Base-by-base conservation (phyloP, 1,284 basidiomycete genomes). In the Hypsizygus ulmarius region DNA sequence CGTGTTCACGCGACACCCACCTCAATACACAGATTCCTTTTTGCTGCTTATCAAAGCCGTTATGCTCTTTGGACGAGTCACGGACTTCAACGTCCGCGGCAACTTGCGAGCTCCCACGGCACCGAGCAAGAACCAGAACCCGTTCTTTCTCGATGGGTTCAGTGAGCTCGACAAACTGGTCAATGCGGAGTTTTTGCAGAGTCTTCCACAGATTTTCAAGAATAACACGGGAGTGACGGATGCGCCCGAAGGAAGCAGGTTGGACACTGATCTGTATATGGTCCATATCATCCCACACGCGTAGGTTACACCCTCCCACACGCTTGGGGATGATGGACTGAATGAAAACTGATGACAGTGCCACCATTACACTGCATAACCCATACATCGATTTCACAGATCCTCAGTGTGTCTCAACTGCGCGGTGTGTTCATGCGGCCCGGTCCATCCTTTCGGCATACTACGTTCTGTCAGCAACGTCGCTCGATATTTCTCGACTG, bases 241-340 rank as follows among this genome's bases (percentile, higher is more conserved):
- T 51, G 66, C 74, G 29, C 70, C 73, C 39, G 77, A 72, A 43
- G 78, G 77, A 37, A 74, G 74, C 30, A 71, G 69, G 7, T 67
- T 91, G 38, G 87, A 91, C 60, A 88, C 85, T 1, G 89, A 91
- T 64, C 67, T 91, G 49, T 90, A 87, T 61, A 81, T 91, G 84
- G 87, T 87, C 27, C 87, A 90, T 59, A 72, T 90, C 36, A 77
- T 89, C 43, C 88, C 89, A 21, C 84, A 90, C 62, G 88, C 89
- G 89, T 90, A 66, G 66, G 84, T 76, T 18, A 32, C 8, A 29
- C 21, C 2, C 19, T 14, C 2, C 19, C 11, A 12, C 29, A 32
- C n/a, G 12, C 15, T 25, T 11, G n/a, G n/a, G 14, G 27, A 14
- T 47, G n/a, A 42, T 41, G 18, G 49, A 47, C 40, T 12, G 6